Percentiles rank a stretch among this genome's conserved stretches.
Conservation (phyloP, 1,284 basidiomycete genomes). For the Tilletia caries region DNA sequence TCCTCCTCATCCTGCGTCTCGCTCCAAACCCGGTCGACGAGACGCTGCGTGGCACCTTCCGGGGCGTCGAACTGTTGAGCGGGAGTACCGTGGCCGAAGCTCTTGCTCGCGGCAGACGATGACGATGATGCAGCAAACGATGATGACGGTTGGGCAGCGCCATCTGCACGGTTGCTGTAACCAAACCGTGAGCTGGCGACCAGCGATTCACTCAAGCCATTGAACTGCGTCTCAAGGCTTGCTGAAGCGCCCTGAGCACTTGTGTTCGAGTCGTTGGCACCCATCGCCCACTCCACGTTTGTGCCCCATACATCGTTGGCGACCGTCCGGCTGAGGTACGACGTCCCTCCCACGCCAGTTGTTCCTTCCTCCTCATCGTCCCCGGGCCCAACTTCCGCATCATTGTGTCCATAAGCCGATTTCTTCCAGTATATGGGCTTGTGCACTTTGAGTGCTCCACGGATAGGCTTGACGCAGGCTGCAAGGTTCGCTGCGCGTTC, state of each 20-base stretch:
- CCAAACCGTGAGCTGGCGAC: background rate
- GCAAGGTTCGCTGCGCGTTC: conserved; percentile 48
- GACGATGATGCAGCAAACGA: background rate
- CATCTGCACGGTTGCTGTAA: background rate
- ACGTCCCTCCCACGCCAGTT: background rate
- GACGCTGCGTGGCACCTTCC: background rate
- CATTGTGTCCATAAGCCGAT: conserved; percentile 34
- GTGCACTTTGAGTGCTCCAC: conserved; percentile 49
- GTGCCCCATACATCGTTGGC: background rate
- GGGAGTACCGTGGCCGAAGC: background rate
- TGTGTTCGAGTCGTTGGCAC: background rate
- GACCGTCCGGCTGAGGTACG: background rate
- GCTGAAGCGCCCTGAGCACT: background rate
- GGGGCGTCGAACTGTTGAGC: background rate
- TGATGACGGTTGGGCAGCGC: conserved; percentile 20
- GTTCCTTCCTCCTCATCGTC: conserved; percentile 22
- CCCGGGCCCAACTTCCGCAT: background rate
- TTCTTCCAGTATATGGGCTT: conserved; percentile 53
- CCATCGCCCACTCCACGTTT: background rate
- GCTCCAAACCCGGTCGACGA: conserved; percentile 40
- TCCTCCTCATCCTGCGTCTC: conserved; percentile 45
- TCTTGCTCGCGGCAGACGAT: background rate
- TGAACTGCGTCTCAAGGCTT: background rate
- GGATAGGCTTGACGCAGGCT: conserved; percentile 50
- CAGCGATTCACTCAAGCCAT: background rate